Evolutionary conservation across 441 rosid species (phyloP).

Genomic region (Brassica hybrid): DNA sequence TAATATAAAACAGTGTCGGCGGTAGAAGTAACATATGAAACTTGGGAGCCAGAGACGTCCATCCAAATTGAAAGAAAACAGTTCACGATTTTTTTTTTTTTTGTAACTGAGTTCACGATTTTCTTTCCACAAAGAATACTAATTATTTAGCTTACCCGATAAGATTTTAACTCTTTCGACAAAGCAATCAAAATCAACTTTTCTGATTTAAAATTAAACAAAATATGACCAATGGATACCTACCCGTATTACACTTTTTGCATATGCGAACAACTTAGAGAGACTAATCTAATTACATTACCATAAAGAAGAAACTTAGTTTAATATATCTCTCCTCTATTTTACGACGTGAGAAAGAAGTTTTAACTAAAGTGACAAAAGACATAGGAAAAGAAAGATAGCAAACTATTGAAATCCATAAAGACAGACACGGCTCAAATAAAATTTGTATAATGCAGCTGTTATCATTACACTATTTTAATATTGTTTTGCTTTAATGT

Average conservation of each 20-base stretch:
- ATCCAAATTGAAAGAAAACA: constrained; percentile 36
- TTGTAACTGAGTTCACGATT: constrained; percentile 18
- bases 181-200: constrained; percentile 44
- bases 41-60: constrained; percentile 28
- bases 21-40: constrained; percentile 36
- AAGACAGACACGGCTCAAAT: constrained; percentile 41
- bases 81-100: constrained; percentile 17
- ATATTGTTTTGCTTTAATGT: constrained; percentile 19
- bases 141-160: constrained; percentile 23
- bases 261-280: constrained; percentile 44
- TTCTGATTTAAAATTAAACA: constrained; percentile 11
- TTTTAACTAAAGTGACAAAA: not conserved
- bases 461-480: constrained; percentile 43
- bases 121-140: constrained; percentile 15
- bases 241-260: constrained; percentile 42
- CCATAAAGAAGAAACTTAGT: constrained; percentile 18
- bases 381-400: constrained; percentile 33
- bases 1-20: constrained; percentile 26
- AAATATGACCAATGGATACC: constrained; percentile 36
- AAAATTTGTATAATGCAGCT: constrained; percentile 38
- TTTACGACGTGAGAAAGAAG: constrained; percentile 25
- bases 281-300: constrained; percentile 25
- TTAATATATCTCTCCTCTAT: constrained; percentile 18
- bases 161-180: constrained; percentile 43
- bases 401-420: constrained; percentile 35